phyloP scores from a whole-genome alignment of 2,329 filamentous ascomycete genomes.

The Epichloe sibirici region DNA sequence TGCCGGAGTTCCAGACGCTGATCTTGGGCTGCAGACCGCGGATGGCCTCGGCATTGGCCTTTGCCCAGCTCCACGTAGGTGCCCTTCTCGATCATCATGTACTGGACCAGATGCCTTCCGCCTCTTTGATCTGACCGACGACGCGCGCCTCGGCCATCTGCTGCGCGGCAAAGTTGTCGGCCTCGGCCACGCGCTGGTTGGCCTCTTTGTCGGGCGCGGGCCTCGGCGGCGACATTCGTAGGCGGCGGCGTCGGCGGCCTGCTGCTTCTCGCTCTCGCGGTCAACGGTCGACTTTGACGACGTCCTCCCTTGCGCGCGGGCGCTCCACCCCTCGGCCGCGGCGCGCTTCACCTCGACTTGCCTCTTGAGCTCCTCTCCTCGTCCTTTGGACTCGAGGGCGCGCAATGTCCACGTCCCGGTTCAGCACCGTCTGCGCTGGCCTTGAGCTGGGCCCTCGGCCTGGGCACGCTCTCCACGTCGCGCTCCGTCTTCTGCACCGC shows the following conservation, averaged over 20 bases:
- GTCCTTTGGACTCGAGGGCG: constrained; percentile 60
- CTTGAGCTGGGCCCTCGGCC: constrained; percentile 65
- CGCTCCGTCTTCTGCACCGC: constrained; percentile 76
- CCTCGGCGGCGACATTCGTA: constrained; percentile 53
- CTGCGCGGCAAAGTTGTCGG: constrained; percentile 22
- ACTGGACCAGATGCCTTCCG: constrained; percentile 71
- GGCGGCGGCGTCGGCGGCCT: constrained; percentile 52
- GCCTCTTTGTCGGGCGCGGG: constrained; percentile 41
- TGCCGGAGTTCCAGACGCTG: constrained; percentile 76
- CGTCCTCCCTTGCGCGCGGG: constrained; percentile 61
- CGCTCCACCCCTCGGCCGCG: constrained; percentile 66
- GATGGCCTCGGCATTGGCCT: constrained; percentile 66
- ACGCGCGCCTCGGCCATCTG: constrained; percentile 48
- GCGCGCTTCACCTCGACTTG: constrained; percentile 68
- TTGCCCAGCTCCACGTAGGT: constrained; percentile 68
- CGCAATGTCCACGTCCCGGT: constrained; percentile 62
- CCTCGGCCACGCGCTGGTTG: constrained; percentile 34
- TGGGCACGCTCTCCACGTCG: constrained; percentile 68
- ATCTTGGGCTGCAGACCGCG: constrained; percentile 77
- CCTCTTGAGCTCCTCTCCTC: constrained; percentile 58
- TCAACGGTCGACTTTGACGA: constrained; percentile 62
- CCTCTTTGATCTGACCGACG: constrained; percentile 55
- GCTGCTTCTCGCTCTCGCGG: constrained; percentile 55
- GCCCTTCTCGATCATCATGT: constrained; percentile 77
- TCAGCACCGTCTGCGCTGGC: constrained; percentile 59